Conservation (phyloP, 1,139 yeast species). For the Yamadazyma trypodendri region DNA sequence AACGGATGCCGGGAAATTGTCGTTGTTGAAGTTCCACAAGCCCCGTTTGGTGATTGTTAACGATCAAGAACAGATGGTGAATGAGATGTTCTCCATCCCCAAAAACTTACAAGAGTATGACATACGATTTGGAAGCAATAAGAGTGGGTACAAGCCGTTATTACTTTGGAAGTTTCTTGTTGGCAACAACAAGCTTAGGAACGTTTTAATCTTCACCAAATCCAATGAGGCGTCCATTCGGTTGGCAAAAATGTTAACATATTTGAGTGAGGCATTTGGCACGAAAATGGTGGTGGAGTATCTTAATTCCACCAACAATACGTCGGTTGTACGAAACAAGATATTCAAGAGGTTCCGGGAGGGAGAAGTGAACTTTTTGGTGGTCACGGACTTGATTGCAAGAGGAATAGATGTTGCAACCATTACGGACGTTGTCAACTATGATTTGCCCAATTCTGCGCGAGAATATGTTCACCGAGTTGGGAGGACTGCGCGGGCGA, state of each 20-base stretch:
- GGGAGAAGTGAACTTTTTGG: conserved; percentile 53
- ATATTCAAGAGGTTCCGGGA: conserved; percentile 56
- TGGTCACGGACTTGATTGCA: conserved; percentile 90
- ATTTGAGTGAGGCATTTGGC: conserved; percentile 36
- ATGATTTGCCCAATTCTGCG: conserved; percentile 84
- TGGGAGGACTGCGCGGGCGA: conserved; percentile 96
- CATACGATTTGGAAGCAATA: conserved; percentile 52
- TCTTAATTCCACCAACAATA: conserved; percentile 52
- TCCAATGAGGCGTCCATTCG: conserved; percentile 87
- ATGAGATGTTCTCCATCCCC: conserved; percentile 59
- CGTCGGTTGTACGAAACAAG: conserved; percentile 39
- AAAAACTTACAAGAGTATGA: conserved; percentile 50
- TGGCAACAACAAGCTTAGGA: conserved; percentile 23
- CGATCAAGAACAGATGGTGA: conserved; percentile 47
- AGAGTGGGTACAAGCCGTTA: conserved; percentile 71
- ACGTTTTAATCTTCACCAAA: conserved; percentile 70
- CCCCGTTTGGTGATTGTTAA: conserved; percentile 77
- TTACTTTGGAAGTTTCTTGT: conserved; percentile 52
- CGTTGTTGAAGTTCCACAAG: conserved; percentile 61
- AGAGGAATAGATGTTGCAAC: conserved; percentile 86
- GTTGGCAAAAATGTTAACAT: conserved; percentile 57
- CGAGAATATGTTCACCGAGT: conserved; percentile 94
- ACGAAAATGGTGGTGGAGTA: conserved; percentile 24
- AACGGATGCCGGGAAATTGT: conserved; percentile 84
- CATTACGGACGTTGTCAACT: conserved; percentile 77